Base-by-base conservation (phyloP, 768 basidiomycete species). In the Gelatoporia subvermispora region DNA sequence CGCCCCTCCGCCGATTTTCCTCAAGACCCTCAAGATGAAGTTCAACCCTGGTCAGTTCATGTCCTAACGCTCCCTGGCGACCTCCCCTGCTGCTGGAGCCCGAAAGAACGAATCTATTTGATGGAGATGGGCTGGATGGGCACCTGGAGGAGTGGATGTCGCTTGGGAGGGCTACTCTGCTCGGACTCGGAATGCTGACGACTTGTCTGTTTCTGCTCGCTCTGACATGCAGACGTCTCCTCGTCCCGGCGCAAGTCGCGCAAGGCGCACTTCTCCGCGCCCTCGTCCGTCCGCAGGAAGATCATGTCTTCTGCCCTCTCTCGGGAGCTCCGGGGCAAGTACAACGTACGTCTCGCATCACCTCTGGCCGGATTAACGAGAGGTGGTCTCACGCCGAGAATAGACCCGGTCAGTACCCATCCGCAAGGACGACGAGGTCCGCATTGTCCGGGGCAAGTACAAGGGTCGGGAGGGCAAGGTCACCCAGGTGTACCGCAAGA, bases 381-480 rank as follows among this genome's bases (percentile, higher is more conserved):
- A n/a, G 20, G 41, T 53, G 35, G 57, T 25, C 34, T 23, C 25
- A 39, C 4, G 45, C 20, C 20, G 50, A 8, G 20, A 37, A 43
- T 59, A 95, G 93, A 73, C 83, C 59, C 93, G 93, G 58, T 91
- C 94, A 50, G 73, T 97, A 52, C 93, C 96, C 48, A 82, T 98
- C 63, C 88, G 96, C 65, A 97, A 97, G 71, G 95, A 97, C 61
- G 95, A 99, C 69, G 95, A 98, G 73, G 95, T 98, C 56, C 77
- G 87, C 65, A 93, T 99, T 61, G 90, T 97, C 52, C 82, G 95
- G 56, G 95, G 95, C 48, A 94, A 95, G 71, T 93, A 96, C 82
- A 96, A 96, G 79, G 95, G 96, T 44, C 83, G 93, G 65, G 95
- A 99, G 78, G 95, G 95, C 64, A 97, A 97, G 76, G 84, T 99